A percentile compares a stretch with the other conserved stretches of the same genome.
Conservation (phyloP, 1,284 basidiomycete species). For the Boletus nobilissimus region DNA sequence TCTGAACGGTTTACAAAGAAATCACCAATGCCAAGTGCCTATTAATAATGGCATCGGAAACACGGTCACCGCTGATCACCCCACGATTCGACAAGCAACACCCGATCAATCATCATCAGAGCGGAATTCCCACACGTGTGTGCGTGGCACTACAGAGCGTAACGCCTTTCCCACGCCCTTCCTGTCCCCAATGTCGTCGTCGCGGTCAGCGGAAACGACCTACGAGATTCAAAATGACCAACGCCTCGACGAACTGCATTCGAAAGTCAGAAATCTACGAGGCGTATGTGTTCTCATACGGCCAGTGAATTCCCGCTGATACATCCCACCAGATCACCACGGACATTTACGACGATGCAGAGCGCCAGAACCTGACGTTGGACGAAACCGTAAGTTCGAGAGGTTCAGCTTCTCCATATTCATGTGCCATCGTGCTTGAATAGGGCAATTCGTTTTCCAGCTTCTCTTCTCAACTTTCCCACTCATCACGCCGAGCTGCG, state of each 20-base stretch:
- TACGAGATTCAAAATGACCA: conserved; percentile 87
- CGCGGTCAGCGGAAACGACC: conserved; percentile 64
- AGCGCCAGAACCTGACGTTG: conserved; percentile 80
- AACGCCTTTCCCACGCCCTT: conserved; percentile 34
- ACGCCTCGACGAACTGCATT: conserved; percentile 80
- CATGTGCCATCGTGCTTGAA: not conserved
- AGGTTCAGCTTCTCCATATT: not conserved
- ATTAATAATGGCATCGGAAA: no score
- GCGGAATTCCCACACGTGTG: no score
- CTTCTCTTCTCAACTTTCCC: conserved; percentile 67
- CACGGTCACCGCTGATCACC: no score
- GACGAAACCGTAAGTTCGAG: conserved; percentile 71
- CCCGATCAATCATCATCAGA: no score
- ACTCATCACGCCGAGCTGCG: conserved; percentile 71
- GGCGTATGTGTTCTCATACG: conserved; percentile 61
- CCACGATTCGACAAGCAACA: no score
- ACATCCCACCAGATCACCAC: conserved; percentile 68
- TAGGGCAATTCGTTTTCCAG: conserved; percentile 75
- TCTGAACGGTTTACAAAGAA: no score
- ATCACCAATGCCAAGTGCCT: no score
- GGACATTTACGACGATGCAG: conserved; percentile 83
- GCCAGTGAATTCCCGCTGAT: conserved; percentile 20
- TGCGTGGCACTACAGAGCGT: no score
- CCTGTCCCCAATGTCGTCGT: conserved; percentile 47
- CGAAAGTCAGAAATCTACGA: conserved; percentile 79